Evolutionary conservation across 345 rosid species (phyloP), one percentile per base, ranked within the genome.

Genomic region (Euphorbia pulcherrima): DNA sequence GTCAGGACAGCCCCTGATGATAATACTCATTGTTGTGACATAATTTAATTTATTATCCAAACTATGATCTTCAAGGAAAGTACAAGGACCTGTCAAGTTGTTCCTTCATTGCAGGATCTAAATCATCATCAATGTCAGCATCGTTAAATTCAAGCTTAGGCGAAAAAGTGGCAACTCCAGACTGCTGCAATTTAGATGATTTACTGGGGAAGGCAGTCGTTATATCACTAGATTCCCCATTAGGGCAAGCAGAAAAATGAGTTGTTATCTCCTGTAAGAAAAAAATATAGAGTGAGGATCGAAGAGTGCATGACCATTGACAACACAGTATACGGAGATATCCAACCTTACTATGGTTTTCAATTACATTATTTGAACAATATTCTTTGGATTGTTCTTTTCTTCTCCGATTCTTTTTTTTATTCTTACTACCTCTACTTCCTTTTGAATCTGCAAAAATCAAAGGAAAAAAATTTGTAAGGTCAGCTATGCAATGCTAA

Each of bases 31-130:
- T 4, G n/a, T 18, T 4, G n/a, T 65, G 16, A 58, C 1, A 29
- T 23, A 23, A 35, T 60, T 60, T 47, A 30, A 50, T 37, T 48
- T 48, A 51, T 16, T 30, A 39, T 27, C 47, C 51, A 35, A 56
- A 60, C 20, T 17, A 61, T 27, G n/a, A 58, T 30, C 64, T n/a
- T 24, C n/a, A 9, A 61, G 13, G 9, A 55, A 35, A 64, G 17
- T 14, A 65, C 21, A 55, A 76, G 76, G 68, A 89, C 97, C 92
- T 85, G 79, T 92, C 97, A 72, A 92, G 77, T 82, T 78, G 77
- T 79, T 86, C 97, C 79, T 65, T 85, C 81, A 81, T 70, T 81
- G 90, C 96, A 47, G 96, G 97, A 81, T 92, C 96, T 59, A 92
- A 77, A 75, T 83, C 93, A 78, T 92, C 96, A 83, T 89, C 92